Evolutionary conservation across 2,329 filamentous ascomycete species (phyloP).

Genomic region (Cryphonectria naterciae): DNA sequence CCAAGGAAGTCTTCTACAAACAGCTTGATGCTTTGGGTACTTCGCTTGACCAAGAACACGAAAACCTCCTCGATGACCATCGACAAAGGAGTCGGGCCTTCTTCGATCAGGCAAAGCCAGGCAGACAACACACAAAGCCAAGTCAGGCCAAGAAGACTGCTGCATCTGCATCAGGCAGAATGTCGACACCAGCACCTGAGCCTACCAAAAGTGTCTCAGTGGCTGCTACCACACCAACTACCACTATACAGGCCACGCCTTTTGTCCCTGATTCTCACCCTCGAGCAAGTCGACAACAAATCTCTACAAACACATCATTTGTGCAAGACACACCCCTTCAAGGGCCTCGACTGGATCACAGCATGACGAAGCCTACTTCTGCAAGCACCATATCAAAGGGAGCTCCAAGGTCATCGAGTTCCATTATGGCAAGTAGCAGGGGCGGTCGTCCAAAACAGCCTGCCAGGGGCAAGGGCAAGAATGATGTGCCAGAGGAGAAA

Average conservation of each 20-base stretch:
- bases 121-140: conserved; percentile 11
- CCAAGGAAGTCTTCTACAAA: conserved; percentile 53
- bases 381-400: conserved; percentile 24
- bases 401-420: conserved; percentile 28
- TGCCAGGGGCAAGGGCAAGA: conserved; percentile 52
- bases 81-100: conserved; percentile 39
- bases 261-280: background rate
- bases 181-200: conserved; percentile 13
- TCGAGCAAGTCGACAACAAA: conserved; percentile 17
- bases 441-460: background rate
- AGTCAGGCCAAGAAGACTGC: conserved; percentile 13
- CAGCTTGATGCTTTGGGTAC: conserved; percentile 40
- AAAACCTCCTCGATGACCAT: conserved; percentile 38
- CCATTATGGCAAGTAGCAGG: conserved; percentile 35
- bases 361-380: conserved; percentile 38
- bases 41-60: conserved; percentile 36
- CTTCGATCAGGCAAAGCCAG: conserved; percentile 26
- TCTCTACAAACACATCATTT: conserved; percentile 32
- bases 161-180: background rate
- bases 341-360: conserved; percentile 24
- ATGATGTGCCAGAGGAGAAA: conserved; percentile 53
- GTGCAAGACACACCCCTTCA: conserved; percentile 40
- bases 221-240: conserved; percentile 15
- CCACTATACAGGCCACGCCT: conserved; percentile 22
- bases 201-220: background rate